These are phyloP conservation scores for Fusarium miscanthi DNA, from an alignment of 2,329 filamentous ascomycete species.

Conservation along the genomic window DNA sequence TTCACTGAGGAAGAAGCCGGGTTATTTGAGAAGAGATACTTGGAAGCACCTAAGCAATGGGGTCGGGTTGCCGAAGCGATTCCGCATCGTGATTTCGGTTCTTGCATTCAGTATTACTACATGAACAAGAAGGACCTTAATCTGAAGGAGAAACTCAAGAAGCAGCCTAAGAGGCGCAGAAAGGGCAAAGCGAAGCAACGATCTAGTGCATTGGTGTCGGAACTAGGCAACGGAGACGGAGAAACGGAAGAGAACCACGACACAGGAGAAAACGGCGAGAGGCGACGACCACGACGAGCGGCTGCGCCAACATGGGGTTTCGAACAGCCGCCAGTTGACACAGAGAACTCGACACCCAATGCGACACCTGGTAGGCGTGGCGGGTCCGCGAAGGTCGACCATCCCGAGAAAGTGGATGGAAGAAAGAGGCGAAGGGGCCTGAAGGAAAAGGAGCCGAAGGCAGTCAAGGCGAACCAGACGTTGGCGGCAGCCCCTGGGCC, in stretches of 20 bases:
- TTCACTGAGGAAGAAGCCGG: conserved; percentile 78
- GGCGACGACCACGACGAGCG: conserved; percentile 70
- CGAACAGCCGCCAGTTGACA: conserved; percentile 69
- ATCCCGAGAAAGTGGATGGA: conserved; percentile 59
- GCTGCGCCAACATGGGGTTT: conserved; percentile 78
- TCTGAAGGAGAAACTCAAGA: conserved; percentile 80
- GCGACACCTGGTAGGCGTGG: conserved; percentile 68
- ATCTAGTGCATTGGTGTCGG: conserved; percentile 73
- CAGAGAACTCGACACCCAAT: conserved; percentile 67
- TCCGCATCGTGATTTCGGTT: conserved; percentile 76
- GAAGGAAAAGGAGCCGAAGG: conserved; percentile 57
- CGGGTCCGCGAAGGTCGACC: conserved; percentile 56
- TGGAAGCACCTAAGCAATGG: conserved; percentile 85
- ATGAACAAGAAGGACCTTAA: conserved; percentile 79
- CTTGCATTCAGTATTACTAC: conserved; percentile 89
- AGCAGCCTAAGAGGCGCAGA: conserved; percentile 69
- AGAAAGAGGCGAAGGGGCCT: conserved; percentile 53
- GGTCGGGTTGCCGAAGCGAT: conserved; percentile 78
- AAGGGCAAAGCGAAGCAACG: conserved; percentile 69
- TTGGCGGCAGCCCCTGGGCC: conserved; percentile 60
- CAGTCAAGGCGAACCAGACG: conserved; percentile 54
- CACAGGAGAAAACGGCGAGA: conserved; percentile 68
- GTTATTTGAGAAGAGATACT: conserved; percentile 78
- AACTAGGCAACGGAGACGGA: conserved; percentile 70
- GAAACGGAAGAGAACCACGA: conserved; percentile 67